These are phyloP conservation scores for Zygosaccharomyces siamensis DNA, from an alignment of 805 yeast species.

Conservation along the genomic window DNA sequence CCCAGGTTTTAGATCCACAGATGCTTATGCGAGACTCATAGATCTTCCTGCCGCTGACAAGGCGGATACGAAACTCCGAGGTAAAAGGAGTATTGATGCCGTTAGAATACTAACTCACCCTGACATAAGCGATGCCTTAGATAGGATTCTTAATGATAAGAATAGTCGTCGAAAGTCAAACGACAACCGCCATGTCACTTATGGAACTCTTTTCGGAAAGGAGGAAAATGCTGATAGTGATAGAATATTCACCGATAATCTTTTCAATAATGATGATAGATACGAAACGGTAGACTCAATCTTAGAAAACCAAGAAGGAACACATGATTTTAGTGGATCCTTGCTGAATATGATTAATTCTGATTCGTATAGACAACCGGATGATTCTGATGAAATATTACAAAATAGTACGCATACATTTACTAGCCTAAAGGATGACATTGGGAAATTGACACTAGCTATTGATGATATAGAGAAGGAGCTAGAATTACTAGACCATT, in stretches of 20 bases:
- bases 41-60: slow-evolving; percentile 19
- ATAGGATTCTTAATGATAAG: slow-evolving; percentile 30
- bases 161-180: slow-evolving; percentile 9
- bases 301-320: slow-evolving; percentile 5
- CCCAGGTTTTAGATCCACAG: slow-evolving; percentile 34
- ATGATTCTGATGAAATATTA: slow-evolving; percentile 10
- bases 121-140: slow-evolving; percentile 34
- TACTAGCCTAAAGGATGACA: slow-evolving; percentile 53
- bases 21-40: slow-evolving; percentile 20
- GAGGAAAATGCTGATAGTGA: slow-evolving; percentile 7
- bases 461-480: slow-evolving; percentile 59
- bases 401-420: background rate
- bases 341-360: slow-evolving; percentile 14
- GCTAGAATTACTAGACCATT: slow-evolving; percentile 56
- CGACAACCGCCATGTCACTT: background rate
- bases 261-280: slow-evolving; percentile 13
- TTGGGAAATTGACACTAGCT: slow-evolving; percentile 51
- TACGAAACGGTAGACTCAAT: background rate
- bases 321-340: slow-evolving; percentile 20
- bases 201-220: slow-evolving; percentile 15
- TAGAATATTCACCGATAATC: slow-evolving; percentile 13
- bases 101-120: slow-evolving; percentile 22
- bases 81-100: slow-evolving; percentile 4
- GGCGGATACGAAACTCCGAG: slow-evolving; percentile 14
- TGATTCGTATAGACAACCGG: background rate